These are phyloP conservation scores for Triglochin maritima DNA, from an alignment of 106 monocot genomes.

Conservation along the genomic window DNA sequence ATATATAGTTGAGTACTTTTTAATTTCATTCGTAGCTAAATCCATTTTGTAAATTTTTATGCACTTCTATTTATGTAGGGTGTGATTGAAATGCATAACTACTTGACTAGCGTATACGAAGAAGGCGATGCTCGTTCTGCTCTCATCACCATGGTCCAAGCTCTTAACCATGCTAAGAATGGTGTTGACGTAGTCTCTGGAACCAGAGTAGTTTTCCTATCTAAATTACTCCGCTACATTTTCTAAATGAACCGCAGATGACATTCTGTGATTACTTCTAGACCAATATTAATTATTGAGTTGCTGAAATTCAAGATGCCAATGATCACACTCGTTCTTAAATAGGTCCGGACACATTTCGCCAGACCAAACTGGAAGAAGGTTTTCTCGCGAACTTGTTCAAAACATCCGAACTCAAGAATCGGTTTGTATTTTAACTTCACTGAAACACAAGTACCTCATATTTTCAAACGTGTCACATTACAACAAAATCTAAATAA, in stretches of 20 bases:
- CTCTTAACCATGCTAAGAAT: constrained; percentile 89
- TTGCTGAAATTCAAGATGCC: no score
- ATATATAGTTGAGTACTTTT: background rate
- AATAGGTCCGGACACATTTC: constrained; percentile 80
- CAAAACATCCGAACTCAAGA: constrained; percentile 74
- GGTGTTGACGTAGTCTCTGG: constrained; percentile 87
- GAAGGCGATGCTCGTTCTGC: constrained; percentile 94
- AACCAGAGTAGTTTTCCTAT: constrained; percentile 43
- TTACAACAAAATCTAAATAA: background rate
- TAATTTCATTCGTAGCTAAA: background rate
- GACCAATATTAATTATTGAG: background rate
- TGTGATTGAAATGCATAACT: constrained; percentile 95
- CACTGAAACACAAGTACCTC: background rate
- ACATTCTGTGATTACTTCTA: background rate
- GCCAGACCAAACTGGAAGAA: constrained; percentile 95
- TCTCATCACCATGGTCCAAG: constrained; percentile 89
- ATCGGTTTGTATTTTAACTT: constrained; percentile 44
- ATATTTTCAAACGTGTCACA: background rate
- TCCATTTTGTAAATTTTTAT: background rate
- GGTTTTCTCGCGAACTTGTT: constrained; percentile 61
- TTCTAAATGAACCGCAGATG: background rate
- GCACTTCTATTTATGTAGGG: constrained; percentile 23
- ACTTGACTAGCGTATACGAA: constrained; percentile 88
- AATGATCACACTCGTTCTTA: background rate
- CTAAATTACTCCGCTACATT: background rate